Conservation (phyloP, 441 rosid species). For the Pelargonium cotyledonis region DNA sequence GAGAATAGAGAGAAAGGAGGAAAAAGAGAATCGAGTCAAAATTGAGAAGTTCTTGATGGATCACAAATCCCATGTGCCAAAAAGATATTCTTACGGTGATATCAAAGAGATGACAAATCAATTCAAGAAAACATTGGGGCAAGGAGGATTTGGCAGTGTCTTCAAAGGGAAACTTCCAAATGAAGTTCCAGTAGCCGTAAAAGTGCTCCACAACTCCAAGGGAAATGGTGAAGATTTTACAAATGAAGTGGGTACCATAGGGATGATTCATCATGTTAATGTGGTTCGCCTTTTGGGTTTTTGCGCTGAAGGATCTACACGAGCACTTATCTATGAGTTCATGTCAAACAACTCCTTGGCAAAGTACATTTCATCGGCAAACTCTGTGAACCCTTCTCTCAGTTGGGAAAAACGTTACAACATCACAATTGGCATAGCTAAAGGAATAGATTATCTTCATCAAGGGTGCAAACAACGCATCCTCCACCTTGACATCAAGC, state of each 20-base stretch:
- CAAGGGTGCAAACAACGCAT: constrained; percentile 29
- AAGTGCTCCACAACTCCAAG: not conserved
- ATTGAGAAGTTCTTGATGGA: constrained; percentile 1
- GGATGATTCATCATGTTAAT: constrained; percentile 27
- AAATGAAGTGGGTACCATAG: constrained; percentile 2
- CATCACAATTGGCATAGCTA: constrained; percentile 25
- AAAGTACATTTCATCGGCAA: constrained; percentile 15
- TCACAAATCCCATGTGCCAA: constrained; percentile 3
- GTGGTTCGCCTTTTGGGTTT: constrained; percentile 36
- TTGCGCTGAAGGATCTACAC: constrained; percentile 29
- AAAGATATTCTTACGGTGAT: not conserved
- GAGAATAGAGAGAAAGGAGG: not conserved
- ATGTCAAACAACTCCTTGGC: constrained; percentile 39
- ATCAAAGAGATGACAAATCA: constrained; percentile 1
- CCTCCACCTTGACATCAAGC: constrained; percentile 34
- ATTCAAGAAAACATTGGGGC: not conserved
- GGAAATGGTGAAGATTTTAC: constrained; percentile 5
- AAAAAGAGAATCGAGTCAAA: constrained; percentile 3
- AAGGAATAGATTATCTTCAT: constrained; percentile 32
- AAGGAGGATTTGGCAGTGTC: constrained; percentile 1
- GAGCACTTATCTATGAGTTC: constrained; percentile 37
- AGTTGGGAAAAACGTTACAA: constrained; percentile 12
- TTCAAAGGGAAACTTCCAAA: constrained; percentile 5
- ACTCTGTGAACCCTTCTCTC: constrained; percentile 8
- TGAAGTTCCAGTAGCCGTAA: constrained; percentile 2